These are phyloP conservation scores for Acer negundo DNA, from an alignment of 345 rosid genomes.

Conservation along the genomic window DNA sequence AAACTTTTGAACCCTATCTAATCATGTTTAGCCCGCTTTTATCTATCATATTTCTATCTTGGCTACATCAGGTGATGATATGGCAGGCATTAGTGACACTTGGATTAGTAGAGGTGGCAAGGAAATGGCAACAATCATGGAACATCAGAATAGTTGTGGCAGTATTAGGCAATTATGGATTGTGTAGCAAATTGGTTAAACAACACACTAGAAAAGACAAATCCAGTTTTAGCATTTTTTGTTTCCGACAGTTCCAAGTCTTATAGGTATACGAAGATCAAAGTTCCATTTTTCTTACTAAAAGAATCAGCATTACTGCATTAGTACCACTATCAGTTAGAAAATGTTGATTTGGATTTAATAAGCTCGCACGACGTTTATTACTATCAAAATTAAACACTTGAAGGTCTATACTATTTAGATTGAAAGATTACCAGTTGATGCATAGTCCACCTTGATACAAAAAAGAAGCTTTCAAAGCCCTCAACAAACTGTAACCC, in stretches of 20 bases:
- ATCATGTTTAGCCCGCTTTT: not conserved
- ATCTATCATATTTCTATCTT: not conserved
- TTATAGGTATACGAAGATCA: not conserved
- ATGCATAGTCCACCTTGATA: constrained; percentile 91
- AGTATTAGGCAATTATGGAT: not conserved
- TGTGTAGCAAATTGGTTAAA: too few relatives aligned
- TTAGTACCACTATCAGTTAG: not conserved
- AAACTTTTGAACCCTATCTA: not conserved
- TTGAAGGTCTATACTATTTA: not conserved
- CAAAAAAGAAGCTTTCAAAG: constrained; percentile 80
- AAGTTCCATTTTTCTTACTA: not conserved
- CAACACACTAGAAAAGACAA: too few relatives aligned
- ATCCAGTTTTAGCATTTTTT: too few relatives aligned
- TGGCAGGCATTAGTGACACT: not conserved
- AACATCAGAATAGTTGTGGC: not conserved
- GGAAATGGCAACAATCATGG: not conserved
- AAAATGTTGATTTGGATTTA: not conserved
- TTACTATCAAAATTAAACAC: not conserved
- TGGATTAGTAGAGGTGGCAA: not conserved
- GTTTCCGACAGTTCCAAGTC: not conserved
- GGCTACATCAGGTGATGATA: too few relatives aligned
- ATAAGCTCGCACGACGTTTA: not conserved
- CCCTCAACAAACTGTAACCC: constrained; percentile 95
- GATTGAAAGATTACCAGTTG: constrained; percentile 68
- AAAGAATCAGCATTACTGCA: not conserved